phyloP scores from a whole-genome alignment of 371 early-diverging fungal genomes.

The Rhizopus arrhizus region DNA sequence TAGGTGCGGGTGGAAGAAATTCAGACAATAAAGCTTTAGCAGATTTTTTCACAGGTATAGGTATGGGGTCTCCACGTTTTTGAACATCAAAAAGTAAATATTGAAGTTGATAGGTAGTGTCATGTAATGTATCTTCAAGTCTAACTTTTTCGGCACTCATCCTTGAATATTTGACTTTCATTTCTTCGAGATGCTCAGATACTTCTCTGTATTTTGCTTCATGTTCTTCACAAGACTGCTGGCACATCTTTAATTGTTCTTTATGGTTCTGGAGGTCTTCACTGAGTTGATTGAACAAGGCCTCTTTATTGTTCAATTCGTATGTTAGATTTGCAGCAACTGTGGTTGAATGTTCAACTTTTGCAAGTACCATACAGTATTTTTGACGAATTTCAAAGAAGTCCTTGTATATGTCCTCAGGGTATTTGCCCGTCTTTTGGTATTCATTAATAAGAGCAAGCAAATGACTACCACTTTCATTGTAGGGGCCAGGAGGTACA shows the following conservation, averaged over 20 bases:
- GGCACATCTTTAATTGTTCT: not conserved
- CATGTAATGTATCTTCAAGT: constrained; percentile 11
- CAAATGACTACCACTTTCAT: not conserved
- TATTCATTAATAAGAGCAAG: constrained; percentile 14
- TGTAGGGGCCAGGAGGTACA: not conserved
- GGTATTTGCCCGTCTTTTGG: constrained; percentile 7
- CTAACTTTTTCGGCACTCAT: not conserved
- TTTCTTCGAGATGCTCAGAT: not conserved
- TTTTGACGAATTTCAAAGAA: constrained; percentile 9
- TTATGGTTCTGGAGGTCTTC: constrained; percentile 1
- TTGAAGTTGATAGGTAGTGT: constrained; percentile 24
- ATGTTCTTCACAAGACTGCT: not conserved
- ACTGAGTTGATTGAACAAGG: not conserved
- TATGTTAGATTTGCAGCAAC: not conserved
- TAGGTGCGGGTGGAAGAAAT: not conserved
- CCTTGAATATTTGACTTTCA: not conserved
- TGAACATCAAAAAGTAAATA: constrained; percentile 18
- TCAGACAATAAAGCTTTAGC: not conserved
- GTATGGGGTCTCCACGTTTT: constrained; percentile 16
- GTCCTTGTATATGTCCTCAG: constrained; percentile 21
- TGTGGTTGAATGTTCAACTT: not conserved
- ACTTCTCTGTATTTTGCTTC: not conserved
- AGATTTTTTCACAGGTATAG: not conserved
- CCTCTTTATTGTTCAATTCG: constrained; percentile 3
- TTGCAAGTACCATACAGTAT: not conserved